Evolutionary conservation across 805 yeast species (phyloP).

Genomic region (Wickerhamiella siamensis): DNA sequence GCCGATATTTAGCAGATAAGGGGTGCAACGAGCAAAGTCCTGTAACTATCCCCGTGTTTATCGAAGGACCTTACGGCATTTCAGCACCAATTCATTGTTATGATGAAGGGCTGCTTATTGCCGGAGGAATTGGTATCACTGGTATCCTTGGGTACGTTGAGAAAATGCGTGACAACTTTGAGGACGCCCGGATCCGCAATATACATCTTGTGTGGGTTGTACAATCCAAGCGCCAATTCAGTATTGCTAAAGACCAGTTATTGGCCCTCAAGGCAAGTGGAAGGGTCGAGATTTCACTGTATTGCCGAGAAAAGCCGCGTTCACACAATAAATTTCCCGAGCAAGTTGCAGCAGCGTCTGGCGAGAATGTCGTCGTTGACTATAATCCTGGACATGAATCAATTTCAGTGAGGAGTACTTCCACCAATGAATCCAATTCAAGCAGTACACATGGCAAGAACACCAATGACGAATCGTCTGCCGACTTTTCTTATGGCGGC

Average conservation of each 20-base stretch:
- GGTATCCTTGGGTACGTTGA: constrained; percentile 37
- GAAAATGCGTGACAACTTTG: constrained; percentile 12
- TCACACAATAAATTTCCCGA: background rate
- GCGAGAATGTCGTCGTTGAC: background rate
- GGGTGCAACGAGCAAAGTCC: constrained; percentile 24
- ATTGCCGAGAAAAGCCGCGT: constrained; percentile 3
- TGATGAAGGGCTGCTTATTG: constrained; percentile 35
- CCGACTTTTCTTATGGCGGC: background rate
- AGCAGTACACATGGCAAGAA: background rate
- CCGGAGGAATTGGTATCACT: constrained; percentile 56
- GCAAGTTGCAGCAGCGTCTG: background rate
- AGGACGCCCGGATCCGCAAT: constrained; percentile 6
- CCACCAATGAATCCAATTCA: background rate
- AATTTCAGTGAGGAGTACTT: background rate
- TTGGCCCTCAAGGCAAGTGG: constrained; percentile 9
- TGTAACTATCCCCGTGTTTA: constrained; percentile 29
- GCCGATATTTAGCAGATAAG: constrained; percentile 22
- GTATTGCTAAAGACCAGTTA: constrained; percentile 19
- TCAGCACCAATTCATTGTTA: constrained; percentile 34
- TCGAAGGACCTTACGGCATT: constrained; percentile 52
- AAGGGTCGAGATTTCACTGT: constrained; percentile 12
- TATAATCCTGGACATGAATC: background rate
- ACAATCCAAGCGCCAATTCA: constrained; percentile 17
- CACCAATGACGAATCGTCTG: background rate
- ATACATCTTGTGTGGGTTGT: constrained; percentile 23